Base-by-base conservation (phyloP, 2,329 filamentous ascomycete genomes). In the Cryphonectria naterciae region DNA sequence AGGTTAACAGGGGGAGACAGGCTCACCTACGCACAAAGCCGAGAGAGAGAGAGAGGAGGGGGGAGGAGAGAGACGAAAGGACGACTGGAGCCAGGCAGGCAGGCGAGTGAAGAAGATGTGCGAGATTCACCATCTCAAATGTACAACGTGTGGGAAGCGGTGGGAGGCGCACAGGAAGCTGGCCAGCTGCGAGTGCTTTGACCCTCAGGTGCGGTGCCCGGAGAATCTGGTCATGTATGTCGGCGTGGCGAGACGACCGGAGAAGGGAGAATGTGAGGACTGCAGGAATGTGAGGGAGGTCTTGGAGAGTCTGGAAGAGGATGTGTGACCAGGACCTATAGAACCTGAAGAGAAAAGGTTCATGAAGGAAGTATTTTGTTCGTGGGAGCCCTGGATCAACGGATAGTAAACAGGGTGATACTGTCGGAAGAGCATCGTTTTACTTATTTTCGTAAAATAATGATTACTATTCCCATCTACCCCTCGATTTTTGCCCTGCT, bases 181-280 rank as follows among this genome's bases (percentile, higher is more conserved):
- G 17, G 78, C 80, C 35, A 80, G 78, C 74, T 82, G 81, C 73
- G 78, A 81, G 68, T 78, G 76, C 68, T 74, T 75, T 62, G 77
- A 80, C n/a, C 74, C 75, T 17, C 74, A 74, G 4, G 74, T 65
- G 19, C 72, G 75, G 28, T 82, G 81, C 66, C 78, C 77, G 13
- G 74, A 76, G 6, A 78, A 73, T 66, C 76, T 82, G n/a, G 80
- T 80, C 72, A 80, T 82, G 80, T 80, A 80, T 68, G 79, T 80
- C 10, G 80, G 80, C 17, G 76, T 77, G 69, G 76, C 76, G 8
- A 76, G 75, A 60, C 77, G 73, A 65, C 80, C 79, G 8, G 76
- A 76, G 64, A 77, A 76, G 72, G 73, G 75, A 46, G 79, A 81
- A 73, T 82, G 81, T 70, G 75, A 76, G 8, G 68, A 43, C 6